Percentiles rank a stretch among this genome's conserved stretches.
Evolutionary conservation across 1,139 yeast species (phyloP).

Genomic region (Chernovozyma sophiae-reginae): DNA sequence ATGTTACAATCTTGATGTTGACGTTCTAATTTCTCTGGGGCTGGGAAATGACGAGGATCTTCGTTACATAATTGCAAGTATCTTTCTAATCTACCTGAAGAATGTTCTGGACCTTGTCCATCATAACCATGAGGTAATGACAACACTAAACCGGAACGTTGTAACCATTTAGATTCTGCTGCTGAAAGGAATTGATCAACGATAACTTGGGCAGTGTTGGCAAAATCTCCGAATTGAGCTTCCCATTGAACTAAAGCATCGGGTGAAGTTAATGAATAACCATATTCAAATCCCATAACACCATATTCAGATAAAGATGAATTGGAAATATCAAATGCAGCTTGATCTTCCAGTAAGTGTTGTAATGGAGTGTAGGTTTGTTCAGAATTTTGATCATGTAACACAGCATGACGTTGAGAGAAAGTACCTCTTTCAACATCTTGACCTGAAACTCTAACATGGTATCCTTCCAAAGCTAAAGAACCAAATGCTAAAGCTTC

Average conservation of each 20-base stretch:
- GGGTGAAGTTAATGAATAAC: conserved; percentile 96
- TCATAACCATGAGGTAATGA: conserved; percentile 99
- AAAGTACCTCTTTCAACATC: conserved; percentile 99
- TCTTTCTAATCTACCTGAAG: conserved; percentile 96
- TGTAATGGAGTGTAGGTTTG: conserved; percentile 79
- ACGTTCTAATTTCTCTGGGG: conserved; percentile 82
- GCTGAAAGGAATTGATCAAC: conserved; percentile 95
- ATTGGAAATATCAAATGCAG: conserved; percentile 83
- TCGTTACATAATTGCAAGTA: conserved; percentile 94
- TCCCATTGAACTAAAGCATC: conserved; percentile 97
- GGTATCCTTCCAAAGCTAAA: conserved; percentile 87
- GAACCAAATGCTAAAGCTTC: conserved; percentile 98
- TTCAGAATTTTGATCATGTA: conserved; percentile 93
- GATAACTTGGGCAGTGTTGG: conserved; percentile 98
- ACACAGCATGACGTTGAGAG: conserved; percentile 98
- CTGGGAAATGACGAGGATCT: conserved; percentile 92
- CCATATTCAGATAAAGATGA: conserved; percentile 99
- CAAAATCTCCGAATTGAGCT: conserved; percentile 99
- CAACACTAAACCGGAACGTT: conserved; percentile 93
- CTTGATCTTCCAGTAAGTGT: conserved; percentile 75
- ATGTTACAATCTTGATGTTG: conserved; percentile 99
- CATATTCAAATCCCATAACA: conserved; percentile 98
- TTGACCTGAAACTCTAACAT: conserved; percentile 97
- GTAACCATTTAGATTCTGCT: conserved; percentile 98
- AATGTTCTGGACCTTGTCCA: conserved; percentile 99